A percentile compares a stretch with the other conserved stretches of the same genome.
Evolutionary conservation across 192 early-diverging fungal genomes (phyloP).

Genomic region (Umbelopsis sp.): DNA sequence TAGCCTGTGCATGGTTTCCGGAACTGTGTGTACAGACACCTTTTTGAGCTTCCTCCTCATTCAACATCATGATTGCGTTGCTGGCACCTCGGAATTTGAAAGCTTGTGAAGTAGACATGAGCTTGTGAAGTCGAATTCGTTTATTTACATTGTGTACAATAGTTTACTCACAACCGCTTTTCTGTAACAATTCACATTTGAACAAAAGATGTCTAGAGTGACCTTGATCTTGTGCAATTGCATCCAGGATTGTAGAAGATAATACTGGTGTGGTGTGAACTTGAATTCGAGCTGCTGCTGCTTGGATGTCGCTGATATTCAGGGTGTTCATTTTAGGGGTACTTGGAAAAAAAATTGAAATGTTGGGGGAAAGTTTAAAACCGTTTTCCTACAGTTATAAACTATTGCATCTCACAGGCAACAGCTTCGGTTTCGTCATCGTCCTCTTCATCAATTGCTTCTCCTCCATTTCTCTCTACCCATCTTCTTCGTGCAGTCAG

Average conservation of each 20-base stretch:
- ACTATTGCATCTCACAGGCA: slow-evolving; percentile 8
- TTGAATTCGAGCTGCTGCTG: slow-evolving; percentile 42
- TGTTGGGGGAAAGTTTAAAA: neutral
- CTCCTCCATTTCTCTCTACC: slow-evolving; percentile 1
- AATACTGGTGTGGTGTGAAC: slow-evolving; percentile 50
- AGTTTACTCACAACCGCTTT: slow-evolving; percentile 34
- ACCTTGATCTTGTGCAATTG: neutral
- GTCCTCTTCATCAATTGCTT: neutral
- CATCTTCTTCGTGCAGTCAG: slow-evolving; percentile 11
- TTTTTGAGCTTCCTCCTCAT: slow-evolving; percentile 14
- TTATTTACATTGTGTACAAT: slow-evolving; percentile 9
- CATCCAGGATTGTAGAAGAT: slow-evolving; percentile 39
- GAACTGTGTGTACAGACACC: slow-evolving; percentile 55
- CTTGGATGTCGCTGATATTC: slow-evolving; percentile 22
- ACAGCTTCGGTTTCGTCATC: slow-evolving; percentile 12
- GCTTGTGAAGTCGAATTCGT: neutral
- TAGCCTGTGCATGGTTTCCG: slow-evolving; percentile 57
- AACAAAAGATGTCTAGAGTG: slow-evolving; percentile 38
- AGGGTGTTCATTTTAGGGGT: neutral
- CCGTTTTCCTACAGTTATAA: neutral
- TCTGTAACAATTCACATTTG: slow-evolving; percentile 58
- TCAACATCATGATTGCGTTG: slow-evolving; percentile 45
- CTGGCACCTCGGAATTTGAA: slow-evolving; percentile 61
- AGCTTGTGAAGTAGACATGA: slow-evolving; percentile 28
- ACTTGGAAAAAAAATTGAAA: neutral